phyloP scores from a whole-genome alignment of 371 early-diverging fungal genomes.

The Mucor racemosus region DNA sequence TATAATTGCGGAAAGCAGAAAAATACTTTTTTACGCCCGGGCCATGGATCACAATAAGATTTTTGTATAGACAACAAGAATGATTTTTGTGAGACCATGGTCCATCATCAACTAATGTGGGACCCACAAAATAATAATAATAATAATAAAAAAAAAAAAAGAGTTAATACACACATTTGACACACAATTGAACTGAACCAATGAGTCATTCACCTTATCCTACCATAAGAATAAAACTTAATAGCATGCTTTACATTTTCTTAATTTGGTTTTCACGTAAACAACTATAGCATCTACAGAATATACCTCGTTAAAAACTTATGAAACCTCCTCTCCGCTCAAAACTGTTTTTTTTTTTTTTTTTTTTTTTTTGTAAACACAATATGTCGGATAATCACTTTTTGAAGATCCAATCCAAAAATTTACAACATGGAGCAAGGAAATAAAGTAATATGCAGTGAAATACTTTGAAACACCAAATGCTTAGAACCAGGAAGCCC shows the following conservation, averaged over 20 bases:
- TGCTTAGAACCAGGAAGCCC: too few species aligned
- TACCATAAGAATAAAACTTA: background rate
- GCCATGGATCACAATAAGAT: background rate
- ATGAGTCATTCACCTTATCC: background rate
- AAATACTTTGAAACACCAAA: too few species aligned
- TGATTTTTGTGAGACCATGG: slow-evolving; percentile 3
- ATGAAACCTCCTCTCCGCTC: background rate
- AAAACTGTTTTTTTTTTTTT: background rate
- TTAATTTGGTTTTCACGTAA: background rate
- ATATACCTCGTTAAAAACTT: background rate
- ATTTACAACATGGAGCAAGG: background rate
- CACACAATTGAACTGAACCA: background rate
- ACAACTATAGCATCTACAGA: background rate
- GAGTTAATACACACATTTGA: background rate
- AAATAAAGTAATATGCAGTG: background rate
- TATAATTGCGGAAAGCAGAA: background rate
- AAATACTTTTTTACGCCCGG: background rate
- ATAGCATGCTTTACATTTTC: background rate
- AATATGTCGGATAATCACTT: background rate
- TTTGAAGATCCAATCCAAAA: background rate
- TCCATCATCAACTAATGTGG: background rate
- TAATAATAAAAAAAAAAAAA: background rate
- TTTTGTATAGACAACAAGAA: background rate
- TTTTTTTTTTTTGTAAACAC: background rate
- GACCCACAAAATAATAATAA: too few species aligned